Evolutionary conservation across 768 basidiomycete species (phyloP), one percentile per base, ranked within the genome.

Genomic region (Phanerodontia chrysosporium): DNA sequence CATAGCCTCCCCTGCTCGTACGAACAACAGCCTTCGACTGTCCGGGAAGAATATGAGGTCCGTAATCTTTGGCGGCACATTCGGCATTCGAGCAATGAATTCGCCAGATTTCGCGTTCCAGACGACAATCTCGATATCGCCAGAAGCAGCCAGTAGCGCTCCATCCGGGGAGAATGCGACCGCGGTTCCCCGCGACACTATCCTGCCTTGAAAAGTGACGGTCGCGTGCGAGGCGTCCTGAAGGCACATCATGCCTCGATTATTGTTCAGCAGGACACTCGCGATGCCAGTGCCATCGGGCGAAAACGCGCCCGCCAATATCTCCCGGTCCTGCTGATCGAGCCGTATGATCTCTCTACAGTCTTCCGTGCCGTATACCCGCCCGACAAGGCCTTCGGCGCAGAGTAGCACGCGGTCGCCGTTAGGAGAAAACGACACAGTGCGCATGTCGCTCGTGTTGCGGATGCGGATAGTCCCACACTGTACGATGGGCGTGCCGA

Each of bases 11-110:
- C 39, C 36, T 16, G n/a, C 59, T 16, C 32, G 18, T 14, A 13
- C 62, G 12, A 54, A 58, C 32, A 29, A 42, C 32, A 63, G 42
- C 57, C 22, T 25, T 35, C 21, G 58, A 29, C 62, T 55, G 29
- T 63, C 58, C 22, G 62, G 62, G 7, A 62, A 51, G 56, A 62
- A 63, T 12, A 14, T 27, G 21, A 25, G 10, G 24, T 25, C n/a
- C 9, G 12, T 7, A 5, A 49, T 29, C 4, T 12, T 10, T 12
- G n/a, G 21, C 9, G 45, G 10, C 8, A 42, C 14, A n/a, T 27
- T n/a, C 48, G 24, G 9, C 24, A 27, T 25, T 7, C n/a, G 5
- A 13, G 28, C 25, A 2, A 49, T 27, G 12, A 27, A 25, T 4
- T 25, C 24, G 2, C 48, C 48, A 6, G 24, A 9, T 3, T n/a